These are phyloP conservation scores for Aethionema arabicum DNA, from an alignment of 345 rosid species.

Conservation along the genomic window DNA sequence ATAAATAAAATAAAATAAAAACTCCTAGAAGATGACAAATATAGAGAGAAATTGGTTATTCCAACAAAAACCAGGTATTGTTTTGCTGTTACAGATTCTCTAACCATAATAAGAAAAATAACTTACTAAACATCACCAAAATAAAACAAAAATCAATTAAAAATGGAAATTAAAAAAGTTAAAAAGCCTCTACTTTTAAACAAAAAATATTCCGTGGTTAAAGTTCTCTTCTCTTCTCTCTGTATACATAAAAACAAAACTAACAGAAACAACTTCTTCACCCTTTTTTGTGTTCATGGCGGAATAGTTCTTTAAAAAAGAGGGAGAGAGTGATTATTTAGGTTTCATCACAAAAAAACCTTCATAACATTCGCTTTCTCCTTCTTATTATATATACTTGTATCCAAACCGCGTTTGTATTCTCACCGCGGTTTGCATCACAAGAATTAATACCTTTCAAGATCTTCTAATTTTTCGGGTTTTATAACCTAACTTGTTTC, in stretches of 20 bases:
- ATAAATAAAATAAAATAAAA: not conserved
- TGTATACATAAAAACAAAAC: slow-evolving; percentile 6
- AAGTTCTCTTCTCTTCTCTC: slow-evolving; percentile 16
- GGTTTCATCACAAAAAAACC: slow-evolving; percentile 6
- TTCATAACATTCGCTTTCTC: slow-evolving; percentile 12
- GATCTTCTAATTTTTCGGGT: not conserved
- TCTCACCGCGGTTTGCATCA: slow-evolving; percentile 10
- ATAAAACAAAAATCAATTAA: slow-evolving; percentile 17
- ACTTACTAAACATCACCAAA: slow-evolving; percentile 10
- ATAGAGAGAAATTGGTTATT: slow-evolving; percentile 25
- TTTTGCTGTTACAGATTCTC: slow-evolving; percentile 15
- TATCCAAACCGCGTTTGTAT: not conserved
- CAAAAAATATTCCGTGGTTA: slow-evolving; percentile 20
- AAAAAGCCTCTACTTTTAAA: slow-evolving; percentile 20
- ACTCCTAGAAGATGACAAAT: slow-evolving; percentile 3
- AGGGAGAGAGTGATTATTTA: not conserved
- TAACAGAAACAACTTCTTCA: slow-evolving; percentile 27
- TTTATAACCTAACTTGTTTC: slow-evolving; percentile 1
- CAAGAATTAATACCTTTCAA: not conserved
- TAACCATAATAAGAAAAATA: not conserved
- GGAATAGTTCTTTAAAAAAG: not conserved
- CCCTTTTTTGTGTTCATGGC: slow-evolving; percentile 1
- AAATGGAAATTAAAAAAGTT: slow-evolving; percentile 5
- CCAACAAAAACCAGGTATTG: slow-evolving; percentile 20
- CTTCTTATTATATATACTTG: not conserved